These are phyloP conservation scores for Fusarium sp. DNA, from an alignment of 2,329 filamentous ascomycete species.

Conservation along the genomic window DNA sequence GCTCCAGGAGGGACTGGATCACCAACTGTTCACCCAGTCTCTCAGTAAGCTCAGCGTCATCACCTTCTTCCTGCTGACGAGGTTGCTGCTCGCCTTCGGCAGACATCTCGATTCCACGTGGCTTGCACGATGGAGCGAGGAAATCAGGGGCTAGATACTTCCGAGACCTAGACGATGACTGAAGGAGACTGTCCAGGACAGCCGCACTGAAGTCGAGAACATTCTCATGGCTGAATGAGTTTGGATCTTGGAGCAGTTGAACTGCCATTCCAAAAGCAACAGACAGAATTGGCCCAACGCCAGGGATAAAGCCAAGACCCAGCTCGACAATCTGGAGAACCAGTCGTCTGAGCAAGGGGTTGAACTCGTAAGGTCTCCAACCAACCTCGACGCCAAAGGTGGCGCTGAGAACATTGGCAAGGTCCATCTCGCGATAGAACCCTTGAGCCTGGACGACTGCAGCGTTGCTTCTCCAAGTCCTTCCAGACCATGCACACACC, in stretches of 20 bases:
- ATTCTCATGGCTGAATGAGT: not conserved
- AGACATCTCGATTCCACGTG: fast-evolving
- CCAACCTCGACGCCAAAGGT: slow-evolving; percentile 16
- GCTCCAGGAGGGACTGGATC: not conserved
- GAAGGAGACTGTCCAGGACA: not conserved
- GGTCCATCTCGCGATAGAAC: slow-evolving; percentile 21
- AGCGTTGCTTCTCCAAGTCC: not conserved
- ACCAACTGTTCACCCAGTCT: not conserved
- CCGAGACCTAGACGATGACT: not conserved
- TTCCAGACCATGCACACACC: not conserved
- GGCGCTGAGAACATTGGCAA: slow-evolving; percentile 8
- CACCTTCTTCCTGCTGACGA: not conserved
- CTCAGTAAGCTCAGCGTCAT: not conserved
- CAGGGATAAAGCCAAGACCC: slow-evolving; percentile 6
- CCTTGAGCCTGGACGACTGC: fast-evolving
- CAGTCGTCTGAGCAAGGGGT: not conserved
- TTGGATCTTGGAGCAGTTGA: slow-evolving; percentile 3
- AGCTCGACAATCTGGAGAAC: not conserved
- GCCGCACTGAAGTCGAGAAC: not conserved
- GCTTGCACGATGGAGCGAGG: not conserved
- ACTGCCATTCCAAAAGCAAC: slow-evolving; percentile 16
- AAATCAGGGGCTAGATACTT: slow-evolving; percentile 11
- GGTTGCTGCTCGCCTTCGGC: slow-evolving; percentile 1
- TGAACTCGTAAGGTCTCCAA: slow-evolving; percentile 12
- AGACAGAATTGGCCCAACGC: not conserved